Conservation (phyloP, 768 basidiomycete species). For the Lentinula edodes region DNA sequence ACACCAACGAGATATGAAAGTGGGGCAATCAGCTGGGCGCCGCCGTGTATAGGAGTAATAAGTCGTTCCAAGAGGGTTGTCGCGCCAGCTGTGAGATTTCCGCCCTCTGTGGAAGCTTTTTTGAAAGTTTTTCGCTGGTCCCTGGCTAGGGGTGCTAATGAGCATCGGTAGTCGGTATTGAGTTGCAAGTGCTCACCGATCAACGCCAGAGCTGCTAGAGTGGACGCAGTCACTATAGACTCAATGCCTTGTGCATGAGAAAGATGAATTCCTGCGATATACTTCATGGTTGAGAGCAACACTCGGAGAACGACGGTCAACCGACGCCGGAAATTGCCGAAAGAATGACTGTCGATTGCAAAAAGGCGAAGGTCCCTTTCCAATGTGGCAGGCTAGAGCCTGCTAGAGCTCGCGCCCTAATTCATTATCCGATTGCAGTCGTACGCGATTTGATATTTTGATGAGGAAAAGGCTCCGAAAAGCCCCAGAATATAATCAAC, state of each 20-base stretch:
- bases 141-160: not conserved
- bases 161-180: not conserved
- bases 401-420: too few species aligned
- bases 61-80: conserved; percentile 19
- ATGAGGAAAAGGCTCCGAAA: too few species aligned
- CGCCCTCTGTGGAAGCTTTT: conserved; percentile 11
- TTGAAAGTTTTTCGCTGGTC: not conserved
- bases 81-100: conserved; percentile 11
- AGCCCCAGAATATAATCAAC: too few species aligned
- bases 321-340: too few species aligned
- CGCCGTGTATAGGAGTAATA: conserved; percentile 21
- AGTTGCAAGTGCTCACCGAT: not conserved
- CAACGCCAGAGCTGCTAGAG: not conserved
- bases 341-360: too few species aligned
- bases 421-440: too few species aligned
- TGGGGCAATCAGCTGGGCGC: conserved; percentile 19
- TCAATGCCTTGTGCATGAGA: conserved; percentile 18
- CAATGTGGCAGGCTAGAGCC: too few species aligned
- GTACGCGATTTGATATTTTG: too few species aligned
- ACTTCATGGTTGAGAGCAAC: not conserved
- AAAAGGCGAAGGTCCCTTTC: too few species aligned
- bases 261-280: conserved; percentile 20
- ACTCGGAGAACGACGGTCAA: not conserved
- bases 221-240: conserved; percentile 11
- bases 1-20: conserved; percentile 21